Conservation (phyloP, 2,329 filamentous ascomycete species). For the Ophiostoma piceae region DNA sequence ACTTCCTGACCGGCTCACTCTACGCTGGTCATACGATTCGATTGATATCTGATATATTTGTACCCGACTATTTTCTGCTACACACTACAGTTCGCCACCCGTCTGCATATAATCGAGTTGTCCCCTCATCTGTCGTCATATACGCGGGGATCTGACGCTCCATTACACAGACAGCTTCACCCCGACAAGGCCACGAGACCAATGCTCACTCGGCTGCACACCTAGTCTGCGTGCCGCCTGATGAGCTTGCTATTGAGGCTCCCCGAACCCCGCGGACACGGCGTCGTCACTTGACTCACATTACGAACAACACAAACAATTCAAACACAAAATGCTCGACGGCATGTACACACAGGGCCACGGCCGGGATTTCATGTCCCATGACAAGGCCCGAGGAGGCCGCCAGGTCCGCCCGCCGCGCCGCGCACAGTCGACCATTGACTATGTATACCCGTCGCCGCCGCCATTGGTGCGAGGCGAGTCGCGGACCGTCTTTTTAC, state of each 20-base stretch:
- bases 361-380: neutral
- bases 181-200: neutral
- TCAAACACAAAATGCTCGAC: neutral
- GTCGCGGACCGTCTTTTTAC: slow-evolving; percentile 22
- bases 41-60: neutral
- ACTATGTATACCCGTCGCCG: slow-evolving; percentile 37
- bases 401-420: slow-evolving; percentile 39
- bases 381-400: slow-evolving; percentile 27
- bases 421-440: slow-evolving; percentile 45
- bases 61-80: neutral
- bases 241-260: slow-evolving; percentile 12
- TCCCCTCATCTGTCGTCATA: neutral
- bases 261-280: neutral
- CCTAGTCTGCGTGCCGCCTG: slow-evolving; percentile 12
- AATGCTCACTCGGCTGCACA: neutral
- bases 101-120: neutral
- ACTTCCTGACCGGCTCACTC: neutral
- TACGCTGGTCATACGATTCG: neutral
- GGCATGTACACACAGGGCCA: neutral
- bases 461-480: slow-evolving; percentile 25
- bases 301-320: neutral
- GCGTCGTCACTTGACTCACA: neutral
- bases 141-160: slow-evolving; percentile 1
- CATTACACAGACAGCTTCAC: neutral
- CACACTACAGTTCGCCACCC: neutral